Evolutionary conservation across 148 eudicot genomes (phyloP).

Genomic region (Chenopodium suecicum): DNA sequence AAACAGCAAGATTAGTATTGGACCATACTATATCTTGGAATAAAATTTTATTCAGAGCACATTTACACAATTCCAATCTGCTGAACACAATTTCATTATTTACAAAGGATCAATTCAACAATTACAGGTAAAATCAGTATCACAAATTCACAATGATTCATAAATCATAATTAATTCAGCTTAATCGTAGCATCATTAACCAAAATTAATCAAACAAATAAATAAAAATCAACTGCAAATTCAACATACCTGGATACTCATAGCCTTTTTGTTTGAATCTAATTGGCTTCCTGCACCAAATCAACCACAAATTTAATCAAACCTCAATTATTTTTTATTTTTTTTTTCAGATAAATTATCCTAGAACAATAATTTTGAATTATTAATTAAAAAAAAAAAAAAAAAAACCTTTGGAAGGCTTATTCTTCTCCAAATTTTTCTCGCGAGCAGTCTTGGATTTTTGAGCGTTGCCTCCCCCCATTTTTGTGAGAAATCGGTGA

Average conservation of each 20-base stretch:
- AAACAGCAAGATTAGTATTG: background rate
- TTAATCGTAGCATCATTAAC: too few relatives aligned
- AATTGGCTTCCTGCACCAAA: constrained; percentile 65
- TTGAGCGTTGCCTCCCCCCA: constrained; percentile 13
- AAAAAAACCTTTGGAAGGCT: constrained; percentile 12
- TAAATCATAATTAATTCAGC: too few relatives aligned
- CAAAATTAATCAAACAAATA: background rate
- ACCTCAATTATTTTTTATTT: too few relatives aligned
- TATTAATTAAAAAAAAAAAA: background rate
- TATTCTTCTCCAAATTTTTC: constrained; percentile 13
- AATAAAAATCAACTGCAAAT: background rate
- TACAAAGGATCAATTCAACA: background rate
- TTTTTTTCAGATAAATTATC: too few relatives aligned
- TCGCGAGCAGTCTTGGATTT: constrained; percentile 19
- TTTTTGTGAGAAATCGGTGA: background rate
- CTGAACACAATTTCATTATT: background rate
- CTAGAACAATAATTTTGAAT: background rate
- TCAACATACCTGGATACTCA: constrained; percentile 58
- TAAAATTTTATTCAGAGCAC: background rate
- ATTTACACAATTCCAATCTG: background rate
- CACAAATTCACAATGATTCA: background rate
- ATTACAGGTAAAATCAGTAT: background rate
- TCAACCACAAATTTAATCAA: background rate
- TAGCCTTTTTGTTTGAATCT: constrained; percentile 75
- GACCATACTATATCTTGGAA: background rate